Evolutionary conservation across 106 monocot species (phyloP).

Genomic region (Phalaenopsis equestris): DNA sequence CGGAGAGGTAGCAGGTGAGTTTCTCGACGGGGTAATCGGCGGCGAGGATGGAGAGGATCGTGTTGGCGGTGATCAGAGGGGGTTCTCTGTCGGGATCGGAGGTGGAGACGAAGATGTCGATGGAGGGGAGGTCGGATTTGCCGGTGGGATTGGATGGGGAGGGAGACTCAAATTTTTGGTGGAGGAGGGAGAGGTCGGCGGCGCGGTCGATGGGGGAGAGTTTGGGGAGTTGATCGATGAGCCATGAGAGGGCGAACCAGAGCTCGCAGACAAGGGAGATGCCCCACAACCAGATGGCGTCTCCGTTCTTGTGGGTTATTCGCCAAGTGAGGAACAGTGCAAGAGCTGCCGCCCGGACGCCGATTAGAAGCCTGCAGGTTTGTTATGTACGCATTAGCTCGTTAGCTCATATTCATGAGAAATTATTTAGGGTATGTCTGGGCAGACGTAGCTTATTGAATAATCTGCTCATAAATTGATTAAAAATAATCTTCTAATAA

Average conservation of each 20-base stretch:
- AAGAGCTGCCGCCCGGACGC: slow-evolving; percentile 41
- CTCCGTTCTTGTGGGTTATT: slow-evolving; percentile 58
- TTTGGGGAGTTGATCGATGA: slow-evolving; percentile 82
- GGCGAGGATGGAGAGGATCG: slow-evolving; percentile 79
- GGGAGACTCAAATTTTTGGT: slow-evolving; percentile 49
- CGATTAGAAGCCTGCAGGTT: slow-evolving; percentile 33
- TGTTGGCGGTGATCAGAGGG: slow-evolving; percentile 78
- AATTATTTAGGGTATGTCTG: too few species aligned
- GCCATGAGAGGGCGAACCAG: slow-evolving; percentile 93
- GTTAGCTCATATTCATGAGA: too few species aligned
- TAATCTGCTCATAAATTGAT: too few species aligned
- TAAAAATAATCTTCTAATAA: too few species aligned
- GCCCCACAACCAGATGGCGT: slow-evolving; percentile 92
- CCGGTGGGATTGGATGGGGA: slow-evolving; percentile 44
- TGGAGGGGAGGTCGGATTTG: slow-evolving; percentile 56
- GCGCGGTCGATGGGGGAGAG: slow-evolving; percentile 85
- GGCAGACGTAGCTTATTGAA: too few species aligned
- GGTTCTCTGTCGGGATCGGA: slow-evolving; percentile 78
- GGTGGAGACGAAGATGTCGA: slow-evolving; percentile 64
- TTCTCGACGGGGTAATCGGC: slow-evolving; percentile 98
- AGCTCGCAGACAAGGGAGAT: slow-evolving; percentile 78
- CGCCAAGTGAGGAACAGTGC: slow-evolving; percentile 61
- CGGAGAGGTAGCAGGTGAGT: slow-evolving; percentile 77
- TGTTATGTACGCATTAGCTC: too few species aligned
- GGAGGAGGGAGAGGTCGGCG: slow-evolving; percentile 59